Percentiles rank a stretch among this genome's conserved stretches.
These are phyloP conservation scores for Metarhizium humberi DNA, from an alignment of 2,329 filamentous ascomycete species.

Conservation along the genomic window DNA sequence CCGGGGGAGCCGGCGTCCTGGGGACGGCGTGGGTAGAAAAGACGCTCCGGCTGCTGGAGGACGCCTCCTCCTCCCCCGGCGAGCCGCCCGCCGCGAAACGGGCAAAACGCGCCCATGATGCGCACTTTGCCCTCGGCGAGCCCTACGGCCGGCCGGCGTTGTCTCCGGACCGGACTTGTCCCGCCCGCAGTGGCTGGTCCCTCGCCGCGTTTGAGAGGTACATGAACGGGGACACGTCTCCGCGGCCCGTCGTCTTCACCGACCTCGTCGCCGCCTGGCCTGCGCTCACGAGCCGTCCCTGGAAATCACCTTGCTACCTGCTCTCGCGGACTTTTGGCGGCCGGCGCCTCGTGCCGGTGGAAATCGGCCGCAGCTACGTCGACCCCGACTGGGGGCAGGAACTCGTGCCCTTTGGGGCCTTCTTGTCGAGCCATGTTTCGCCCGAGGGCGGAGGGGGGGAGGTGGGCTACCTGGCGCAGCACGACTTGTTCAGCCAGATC, in stretches of 20 bases:
- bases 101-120: conserved; percentile 2
- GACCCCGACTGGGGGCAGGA: conserved; percentile 77
- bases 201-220: conserved; percentile 54
- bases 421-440: conserved; percentile 54
- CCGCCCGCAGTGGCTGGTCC: conserved; percentile 30
- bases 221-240: conserved; percentile 37
- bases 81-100: conserved; percentile 14
- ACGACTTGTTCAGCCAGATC: conserved; percentile 78
- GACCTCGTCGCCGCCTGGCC: conserved; percentile 62
- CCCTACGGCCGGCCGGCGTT: conserved; percentile 19
- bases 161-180: conserved; percentile 14
- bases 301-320: conserved; percentile 68
- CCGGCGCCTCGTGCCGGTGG: conserved; percentile 72
- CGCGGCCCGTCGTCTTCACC: conserved; percentile 60
- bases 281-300: conserved; percentile 56
- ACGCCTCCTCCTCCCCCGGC: neutral
- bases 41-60: conserved; percentile 35
- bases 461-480: conserved; percentile 82
- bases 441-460: conserved; percentile 1
- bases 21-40: conserved; percentile 41
- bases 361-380: conserved; percentile 80
- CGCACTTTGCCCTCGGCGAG: conserved; percentile 18
- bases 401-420: conserved; percentile 65
- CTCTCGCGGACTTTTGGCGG: conserved; percentile 66
- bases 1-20: conserved; percentile 52